Percentiles rank a stretch among this genome's conserved stretches.
Conservation (phyloP, 2,329 filamentous ascomycete species). For the Phoma sp. region DNA sequence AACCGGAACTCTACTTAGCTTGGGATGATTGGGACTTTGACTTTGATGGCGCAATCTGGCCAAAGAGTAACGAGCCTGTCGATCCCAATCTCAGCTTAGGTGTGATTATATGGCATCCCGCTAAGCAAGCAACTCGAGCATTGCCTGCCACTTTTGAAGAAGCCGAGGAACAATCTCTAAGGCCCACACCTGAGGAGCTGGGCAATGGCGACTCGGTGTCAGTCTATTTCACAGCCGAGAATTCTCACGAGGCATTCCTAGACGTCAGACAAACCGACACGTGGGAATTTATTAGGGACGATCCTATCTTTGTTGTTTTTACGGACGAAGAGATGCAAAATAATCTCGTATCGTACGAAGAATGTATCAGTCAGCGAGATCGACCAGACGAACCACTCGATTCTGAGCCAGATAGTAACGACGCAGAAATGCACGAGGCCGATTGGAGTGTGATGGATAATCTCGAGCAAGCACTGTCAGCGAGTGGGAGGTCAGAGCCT, state of each 20-base stretch:
- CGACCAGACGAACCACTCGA: slow-evolving; percentile 40
- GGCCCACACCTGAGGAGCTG: slow-evolving; percentile 44
- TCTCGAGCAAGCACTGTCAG: slow-evolving; percentile 47
- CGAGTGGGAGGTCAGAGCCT: slow-evolving; percentile 20
- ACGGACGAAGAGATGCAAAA: slow-evolving; percentile 45
- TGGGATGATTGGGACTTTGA: slow-evolving; percentile 52
- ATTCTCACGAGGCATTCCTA: slow-evolving; percentile 52
- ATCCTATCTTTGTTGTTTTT: slow-evolving; percentile 58
- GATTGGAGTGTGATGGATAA: slow-evolving; percentile 49
- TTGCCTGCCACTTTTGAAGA: slow-evolving; percentile 52
- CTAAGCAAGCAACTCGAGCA: slow-evolving; percentile 51
- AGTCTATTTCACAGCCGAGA: slow-evolving; percentile 54
- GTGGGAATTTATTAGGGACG: slow-evolving; percentile 57
- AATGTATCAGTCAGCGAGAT: slow-evolving; percentile 51
- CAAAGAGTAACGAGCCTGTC: slow-evolving; percentile 53
- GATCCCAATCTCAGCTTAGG: slow-evolving; percentile 54
- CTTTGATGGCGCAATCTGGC: slow-evolving; percentile 54
- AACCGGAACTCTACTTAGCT: slow-evolving; percentile 41
- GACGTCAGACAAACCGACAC: slow-evolving; percentile 57
- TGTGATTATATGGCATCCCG: slow-evolving; percentile 54
- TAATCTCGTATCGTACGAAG: slow-evolving; percentile 50
- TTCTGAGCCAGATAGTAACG: slow-evolving; percentile 30
- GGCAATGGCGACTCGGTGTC: slow-evolving; percentile 56
- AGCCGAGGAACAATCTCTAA: slow-evolving; percentile 52
- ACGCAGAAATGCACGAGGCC: slow-evolving; percentile 43